Evolutionary conservation across 495 filamentous ascomycete species (phyloP).

Genomic region (Evernia prunastri): DNA sequence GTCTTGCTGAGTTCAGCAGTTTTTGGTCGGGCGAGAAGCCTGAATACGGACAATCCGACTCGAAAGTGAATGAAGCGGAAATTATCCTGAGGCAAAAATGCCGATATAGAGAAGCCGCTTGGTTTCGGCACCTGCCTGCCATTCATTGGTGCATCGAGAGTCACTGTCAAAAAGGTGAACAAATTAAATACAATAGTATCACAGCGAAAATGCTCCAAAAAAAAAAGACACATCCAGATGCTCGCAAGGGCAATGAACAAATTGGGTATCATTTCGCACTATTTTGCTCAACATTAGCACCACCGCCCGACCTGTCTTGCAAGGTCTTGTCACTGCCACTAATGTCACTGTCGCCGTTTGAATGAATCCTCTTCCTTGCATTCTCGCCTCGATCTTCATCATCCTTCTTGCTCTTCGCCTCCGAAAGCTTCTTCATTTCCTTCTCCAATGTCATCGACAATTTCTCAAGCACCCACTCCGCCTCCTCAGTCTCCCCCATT

Average conservation of each 20-base stretch:
- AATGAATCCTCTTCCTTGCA: background rate
- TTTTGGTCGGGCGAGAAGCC: background rate
- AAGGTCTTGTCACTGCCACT: slow-evolving; percentile 1
- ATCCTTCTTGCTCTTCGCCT: slow-evolving; percentile 18
- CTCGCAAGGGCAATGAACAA: background rate
- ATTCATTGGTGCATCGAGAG: too few relatives aligned
- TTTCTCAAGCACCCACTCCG: slow-evolving; percentile 73
- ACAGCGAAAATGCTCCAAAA: background rate
- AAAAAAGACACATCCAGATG: background rate
- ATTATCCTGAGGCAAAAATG: too few relatives aligned
- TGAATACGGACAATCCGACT: background rate
- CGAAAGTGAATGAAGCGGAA: background rate
- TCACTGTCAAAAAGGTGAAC: background rate
- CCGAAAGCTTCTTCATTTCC: slow-evolving; percentile 41
- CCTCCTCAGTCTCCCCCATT: slow-evolving; percentile 64
- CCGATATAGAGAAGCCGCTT: background rate
- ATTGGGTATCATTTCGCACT: background rate
- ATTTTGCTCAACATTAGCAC: background rate
- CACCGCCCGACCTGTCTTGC: background rate
- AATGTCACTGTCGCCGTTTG: background rate
- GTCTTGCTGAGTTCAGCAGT: background rate
- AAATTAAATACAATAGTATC: background rate
- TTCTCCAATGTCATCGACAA: slow-evolving; percentile 49
- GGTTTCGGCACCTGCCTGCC: background rate
- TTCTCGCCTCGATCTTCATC: slow-evolving; percentile 4